These are phyloP conservation scores for Cyberlindnera bimundalis DNA, from an alignment of 805 yeast species.

Conservation along the genomic window DNA sequence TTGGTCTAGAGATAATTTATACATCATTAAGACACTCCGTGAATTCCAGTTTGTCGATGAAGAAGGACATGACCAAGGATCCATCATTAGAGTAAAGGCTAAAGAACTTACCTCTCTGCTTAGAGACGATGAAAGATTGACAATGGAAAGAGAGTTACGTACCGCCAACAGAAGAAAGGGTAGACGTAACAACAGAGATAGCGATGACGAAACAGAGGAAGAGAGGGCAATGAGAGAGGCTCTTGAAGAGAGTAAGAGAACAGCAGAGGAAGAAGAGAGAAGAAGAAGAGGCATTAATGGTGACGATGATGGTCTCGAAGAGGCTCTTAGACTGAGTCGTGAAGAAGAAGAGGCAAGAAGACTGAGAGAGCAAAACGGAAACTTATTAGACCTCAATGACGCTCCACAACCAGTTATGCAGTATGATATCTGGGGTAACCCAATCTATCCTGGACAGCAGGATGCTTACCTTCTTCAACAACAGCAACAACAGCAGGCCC, in stretches of 20 bases:
- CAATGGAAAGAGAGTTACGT: slow-evolving; percentile 57
- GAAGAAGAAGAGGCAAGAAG: slow-evolving; percentile 75
- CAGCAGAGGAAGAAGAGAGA: slow-evolving; percentile 81
- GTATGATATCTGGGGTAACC: slow-evolving; percentile 30
- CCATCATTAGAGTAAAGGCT: slow-evolving; percentile 83
- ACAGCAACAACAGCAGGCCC: slow-evolving; percentile 18
- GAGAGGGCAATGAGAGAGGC: slow-evolving; percentile 81
- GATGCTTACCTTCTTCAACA: slow-evolving; percentile 17
- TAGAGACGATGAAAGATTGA: slow-evolving; percentile 76
- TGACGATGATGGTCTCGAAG: slow-evolving; percentile 51
- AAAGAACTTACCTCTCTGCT: slow-evolving; percentile 79
- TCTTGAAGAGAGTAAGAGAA: slow-evolving; percentile 69
- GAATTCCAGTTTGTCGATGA: slow-evolving; percentile 86
- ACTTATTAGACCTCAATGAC: slow-evolving; percentile 49
- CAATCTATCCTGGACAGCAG: slow-evolving; percentile 22
- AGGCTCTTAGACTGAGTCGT: slow-evolving; percentile 65
- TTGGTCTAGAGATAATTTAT: slow-evolving; percentile 89
- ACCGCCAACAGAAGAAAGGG: slow-evolving; percentile 35
- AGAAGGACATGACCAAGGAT: slow-evolving; percentile 79
- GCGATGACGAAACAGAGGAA: slow-evolving; percentile 38
- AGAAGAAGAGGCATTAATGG: slow-evolving; percentile 44
- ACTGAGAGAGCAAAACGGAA: slow-evolving; percentile 39
- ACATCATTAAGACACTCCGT: slow-evolving; percentile 82
- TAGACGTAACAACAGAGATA: slow-evolving; percentile 29
- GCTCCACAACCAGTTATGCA: slow-evolving; percentile 25